Evolutionary conservation across 192 early-diverging fungal species (phyloP).

Genomic region (Podila epigama): DNA sequence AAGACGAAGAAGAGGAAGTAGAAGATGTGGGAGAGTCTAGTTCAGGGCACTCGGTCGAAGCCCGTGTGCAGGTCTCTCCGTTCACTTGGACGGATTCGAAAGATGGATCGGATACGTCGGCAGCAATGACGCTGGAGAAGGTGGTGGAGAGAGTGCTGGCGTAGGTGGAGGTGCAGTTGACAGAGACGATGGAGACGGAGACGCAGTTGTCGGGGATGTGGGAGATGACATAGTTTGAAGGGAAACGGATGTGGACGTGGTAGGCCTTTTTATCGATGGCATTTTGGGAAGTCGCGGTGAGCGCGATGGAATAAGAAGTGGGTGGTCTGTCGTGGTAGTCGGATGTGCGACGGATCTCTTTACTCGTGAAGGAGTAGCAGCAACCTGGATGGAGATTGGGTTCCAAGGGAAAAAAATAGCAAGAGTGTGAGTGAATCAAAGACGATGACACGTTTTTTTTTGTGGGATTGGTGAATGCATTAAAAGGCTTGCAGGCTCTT

Average conservation of each 20-base stretch:
- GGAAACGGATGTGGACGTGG: conserved; percentile 4
- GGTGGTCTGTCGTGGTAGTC: not conserved
- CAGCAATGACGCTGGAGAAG: conserved; percentile 9
- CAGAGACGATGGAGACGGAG: not conserved
- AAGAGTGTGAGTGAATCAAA: not conserved
- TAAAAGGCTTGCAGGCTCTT: not conserved
- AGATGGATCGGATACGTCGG: not conserved
- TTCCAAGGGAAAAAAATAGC: not conserved
- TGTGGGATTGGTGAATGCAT: too few species aligned
- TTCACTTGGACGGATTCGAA: conserved; percentile 14
- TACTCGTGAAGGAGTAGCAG: conserved; percentile 8
- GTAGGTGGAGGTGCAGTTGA: conserved; percentile 5
- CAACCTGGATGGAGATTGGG: conserved; percentile 3
- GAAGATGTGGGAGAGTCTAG: not conserved
- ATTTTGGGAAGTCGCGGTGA: conserved; percentile 18
- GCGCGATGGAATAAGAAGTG: not conserved
- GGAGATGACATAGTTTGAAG: conserved; percentile 18
- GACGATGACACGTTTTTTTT: too few species aligned
- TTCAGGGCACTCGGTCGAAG: not conserved
- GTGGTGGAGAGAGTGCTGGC: not conserved
- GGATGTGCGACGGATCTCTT: not conserved
- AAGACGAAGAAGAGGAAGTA: not conserved
- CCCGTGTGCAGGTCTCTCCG: conserved; percentile 3
- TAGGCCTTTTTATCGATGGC: conserved; percentile 5
- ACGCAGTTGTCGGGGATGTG: conserved; percentile 10